These are phyloP conservation scores for Cucumis sativus DNA, from an alignment of 306 rosid species.

Conservation along the genomic window Cucumber_9930_V3 NC_026660.2:23682001-23682500, in stretches of 20 bases:
- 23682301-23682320: background rate
- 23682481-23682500: slow-evolving; percentile 84
- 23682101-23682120: slow-evolving; percentile 81
- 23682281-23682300: background rate
- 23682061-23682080: slow-evolving; percentile 91
- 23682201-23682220: slow-evolving; percentile 56
- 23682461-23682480: slow-evolving; percentile 98
- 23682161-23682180: slow-evolving; percentile 82
- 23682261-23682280: background rate
- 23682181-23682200: slow-evolving; percentile 70
- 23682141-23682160: slow-evolving; percentile 88
- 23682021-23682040: background rate
- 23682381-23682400: background rate
- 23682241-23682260: slow-evolving; percentile 1
- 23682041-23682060: slow-evolving; percentile 33
- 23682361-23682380: background rate
- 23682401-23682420: background rate
- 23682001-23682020: slow-evolving; percentile 13
- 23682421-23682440: background rate
- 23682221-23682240: background rate
- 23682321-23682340: background rate
- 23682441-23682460: slow-evolving; percentile 64
- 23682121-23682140: slow-evolving; percentile 81
- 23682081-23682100: slow-evolving; percentile 70
- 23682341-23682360: background rate